phyloP scores from a whole-genome alignment of 1,284 basidiomycete genomes.

The Microbotryum scabiosae region DNA sequence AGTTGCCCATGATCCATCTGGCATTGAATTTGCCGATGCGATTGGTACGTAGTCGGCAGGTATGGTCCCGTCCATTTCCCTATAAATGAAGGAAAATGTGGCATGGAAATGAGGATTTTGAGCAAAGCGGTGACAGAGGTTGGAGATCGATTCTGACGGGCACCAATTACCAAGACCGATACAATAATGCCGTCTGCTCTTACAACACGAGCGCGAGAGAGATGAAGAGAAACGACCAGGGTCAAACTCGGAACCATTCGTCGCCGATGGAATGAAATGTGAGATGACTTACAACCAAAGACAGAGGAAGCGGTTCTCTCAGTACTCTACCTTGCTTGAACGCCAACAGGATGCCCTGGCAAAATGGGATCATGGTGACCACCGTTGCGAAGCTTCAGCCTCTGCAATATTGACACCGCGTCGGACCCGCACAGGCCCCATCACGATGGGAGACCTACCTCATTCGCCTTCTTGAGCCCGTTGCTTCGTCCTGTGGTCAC shows the following conservation, averaged over 20 bases:
- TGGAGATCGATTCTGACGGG: too few species aligned
- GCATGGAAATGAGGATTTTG: too few species aligned
- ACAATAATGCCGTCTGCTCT: background rate
- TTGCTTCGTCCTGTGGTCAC: background rate
- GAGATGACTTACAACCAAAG: constrained; percentile 18
- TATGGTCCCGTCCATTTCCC: constrained; percentile 30
- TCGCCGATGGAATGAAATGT: too few species aligned
- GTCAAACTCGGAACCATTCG: too few species aligned
- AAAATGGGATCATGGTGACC: too few species aligned
- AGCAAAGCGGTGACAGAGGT: too few species aligned
- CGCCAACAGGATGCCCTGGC: constrained; percentile 24
- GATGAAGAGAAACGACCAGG: background rate
- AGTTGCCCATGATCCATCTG: background rate
- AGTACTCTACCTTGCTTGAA: constrained; percentile 27
- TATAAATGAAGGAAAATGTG: background rate
- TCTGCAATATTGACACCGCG: too few species aligned
- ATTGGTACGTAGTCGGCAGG: constrained; percentile 11
- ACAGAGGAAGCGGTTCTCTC: constrained; percentile 23
- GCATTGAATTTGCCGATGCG: background rate
- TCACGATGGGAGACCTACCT: constrained; percentile 5
- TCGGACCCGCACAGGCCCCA: background rate
- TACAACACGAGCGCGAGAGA: background rate
- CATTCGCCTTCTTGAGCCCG: constrained; percentile 20
- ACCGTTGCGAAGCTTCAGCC: background rate
- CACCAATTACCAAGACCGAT: background rate